These are phyloP conservation scores for Alloteropsis semialata DNA, from an alignment of 176 grass and related monocot species.

Conservation along the genomic window DNA sequence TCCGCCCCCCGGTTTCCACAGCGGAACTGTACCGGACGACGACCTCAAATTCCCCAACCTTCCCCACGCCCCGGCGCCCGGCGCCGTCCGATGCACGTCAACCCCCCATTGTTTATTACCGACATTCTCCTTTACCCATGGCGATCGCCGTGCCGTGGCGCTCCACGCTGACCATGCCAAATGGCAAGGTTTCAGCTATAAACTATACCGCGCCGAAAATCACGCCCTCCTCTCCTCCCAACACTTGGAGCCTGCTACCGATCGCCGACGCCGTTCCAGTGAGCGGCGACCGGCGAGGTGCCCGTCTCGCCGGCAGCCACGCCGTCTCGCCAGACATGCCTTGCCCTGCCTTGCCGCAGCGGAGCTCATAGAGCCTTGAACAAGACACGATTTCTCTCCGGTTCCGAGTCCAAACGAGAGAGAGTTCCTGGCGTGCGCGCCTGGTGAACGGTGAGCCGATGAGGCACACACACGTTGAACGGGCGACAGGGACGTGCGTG, in stretches of 20 bases:
- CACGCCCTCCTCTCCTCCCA: background rate
- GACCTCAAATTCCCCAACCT: conserved; percentile 34
- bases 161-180: conserved; percentile 32
- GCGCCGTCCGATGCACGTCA: conserved; percentile 52
- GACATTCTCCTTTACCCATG: conserved; percentile 46
- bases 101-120: conserved; percentile 41
- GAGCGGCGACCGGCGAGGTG: background rate
- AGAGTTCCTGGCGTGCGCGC: conserved; percentile 34
- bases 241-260: background rate
- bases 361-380: background rate
- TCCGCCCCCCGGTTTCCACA: background rate
- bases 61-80: background rate
- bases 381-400: background rate
- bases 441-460: conserved; percentile 35
- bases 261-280: background rate
- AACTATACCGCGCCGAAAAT: background rate
- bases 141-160: conserved; percentile 10
- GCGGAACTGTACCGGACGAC: background rate
- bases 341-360: background rate
- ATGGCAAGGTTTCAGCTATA: background rate
- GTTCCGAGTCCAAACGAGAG: background rate
- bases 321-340: background rate
- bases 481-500: conserved; percentile 18
- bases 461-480: conserved; percentile 31
- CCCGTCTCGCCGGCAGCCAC: background rate